Percentiles rank a stretch among this genome's conserved stretches.
Evolutionary conservation across 139 green algal genomes (phyloP).

Genomic region (Chlorella vulgaris): DNA sequence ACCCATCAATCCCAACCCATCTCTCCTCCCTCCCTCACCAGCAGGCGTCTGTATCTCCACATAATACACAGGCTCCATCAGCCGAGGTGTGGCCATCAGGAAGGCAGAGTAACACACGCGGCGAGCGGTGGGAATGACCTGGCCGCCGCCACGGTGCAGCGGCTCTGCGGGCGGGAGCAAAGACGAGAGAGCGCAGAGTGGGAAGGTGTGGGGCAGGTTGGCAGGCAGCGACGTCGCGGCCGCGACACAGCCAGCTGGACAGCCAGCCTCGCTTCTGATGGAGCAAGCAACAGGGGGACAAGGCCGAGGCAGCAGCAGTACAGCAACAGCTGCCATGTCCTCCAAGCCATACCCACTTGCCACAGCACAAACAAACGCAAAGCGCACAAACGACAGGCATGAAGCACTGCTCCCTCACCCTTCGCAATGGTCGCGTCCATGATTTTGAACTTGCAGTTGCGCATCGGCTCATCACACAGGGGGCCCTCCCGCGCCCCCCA

Average conservation of each 20-base stretch:
- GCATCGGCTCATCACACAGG: constrained; percentile 97
- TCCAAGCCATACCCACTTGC: too few relatives aligned
- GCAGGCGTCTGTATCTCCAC: constrained; percentile 64
- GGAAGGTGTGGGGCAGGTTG: not conserved
- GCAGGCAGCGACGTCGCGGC: too few relatives aligned
- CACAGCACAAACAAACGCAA: not conserved
- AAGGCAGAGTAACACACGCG: constrained; percentile 94
- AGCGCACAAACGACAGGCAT: not conserved
- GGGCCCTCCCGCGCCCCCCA: constrained; percentile 96
- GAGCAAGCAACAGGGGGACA: not conserved
- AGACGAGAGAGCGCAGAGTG: not conserved
- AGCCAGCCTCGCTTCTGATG: too few relatives aligned
- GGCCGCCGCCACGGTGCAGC: constrained; percentile 86
- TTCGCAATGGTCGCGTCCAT: constrained; percentile 65
- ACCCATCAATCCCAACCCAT: not conserved
- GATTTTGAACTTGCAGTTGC: constrained; percentile 98
- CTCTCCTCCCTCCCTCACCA: constrained; percentile 26
- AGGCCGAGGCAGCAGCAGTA: not conserved
- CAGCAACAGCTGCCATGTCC: too few relatives aligned
- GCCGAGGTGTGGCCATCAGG: constrained; percentile 94
- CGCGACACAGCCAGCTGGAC: too few relatives aligned
- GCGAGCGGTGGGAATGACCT: constrained; percentile 83
- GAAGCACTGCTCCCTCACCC: not conserved
- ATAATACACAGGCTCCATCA: constrained; percentile 97
- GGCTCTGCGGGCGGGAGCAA: constrained; percentile 29